phyloP scores from a whole-genome alignment of 2,329 filamentous ascomycete genomes.

The Cladophialophora chaetospira region DNA sequence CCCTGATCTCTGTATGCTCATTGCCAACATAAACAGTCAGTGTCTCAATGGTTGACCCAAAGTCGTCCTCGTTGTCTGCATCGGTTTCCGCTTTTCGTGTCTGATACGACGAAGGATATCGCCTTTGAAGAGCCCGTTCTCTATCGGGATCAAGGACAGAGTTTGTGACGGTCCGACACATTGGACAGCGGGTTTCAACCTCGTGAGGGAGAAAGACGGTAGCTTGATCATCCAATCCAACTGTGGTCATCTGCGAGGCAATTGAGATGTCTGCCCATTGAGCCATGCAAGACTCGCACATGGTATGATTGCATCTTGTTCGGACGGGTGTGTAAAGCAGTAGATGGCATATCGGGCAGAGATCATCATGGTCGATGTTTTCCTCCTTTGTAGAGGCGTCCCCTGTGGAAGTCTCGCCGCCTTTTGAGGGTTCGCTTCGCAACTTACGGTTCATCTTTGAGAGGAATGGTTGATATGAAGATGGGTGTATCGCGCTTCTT shows the following conservation, averaged over 20 bases:
- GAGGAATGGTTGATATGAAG: neutral
- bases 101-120: slow-evolving; percentile 26
- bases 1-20: slow-evolving; percentile 25
- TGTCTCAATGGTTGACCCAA: slow-evolving; percentile 24
- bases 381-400: slow-evolving; percentile 1
- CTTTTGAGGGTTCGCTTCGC: neutral
- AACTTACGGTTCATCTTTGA: neutral
- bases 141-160: slow-evolving; percentile 18
- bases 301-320: slow-evolving; percentile 29
- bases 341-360: slow-evolving; percentile 30
- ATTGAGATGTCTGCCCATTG: slow-evolving; percentile 33
- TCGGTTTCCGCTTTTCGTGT: slow-evolving; percentile 11
- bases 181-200: slow-evolving; percentile 30
- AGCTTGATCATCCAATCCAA: slow-evolving; percentile 27
- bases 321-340: slow-evolving; percentile 29
- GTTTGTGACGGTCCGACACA: slow-evolving; percentile 30
- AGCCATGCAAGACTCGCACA: slow-evolving; percentile 31
- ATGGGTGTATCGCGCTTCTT: neutral
- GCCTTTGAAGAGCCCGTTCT: slow-evolving; percentile 10
- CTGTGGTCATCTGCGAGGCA: slow-evolving; percentile 24
- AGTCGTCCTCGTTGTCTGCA: slow-evolving; percentile 16
- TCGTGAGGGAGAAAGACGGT: slow-evolving; percentile 27
- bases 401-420: neutral
- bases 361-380: slow-evolving; percentile 28
- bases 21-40: slow-evolving; percentile 31